These are phyloP conservation scores for Russula sp. DNA, from an alignment of 768 basidiomycete species.

Conservation along the genomic window DNA sequence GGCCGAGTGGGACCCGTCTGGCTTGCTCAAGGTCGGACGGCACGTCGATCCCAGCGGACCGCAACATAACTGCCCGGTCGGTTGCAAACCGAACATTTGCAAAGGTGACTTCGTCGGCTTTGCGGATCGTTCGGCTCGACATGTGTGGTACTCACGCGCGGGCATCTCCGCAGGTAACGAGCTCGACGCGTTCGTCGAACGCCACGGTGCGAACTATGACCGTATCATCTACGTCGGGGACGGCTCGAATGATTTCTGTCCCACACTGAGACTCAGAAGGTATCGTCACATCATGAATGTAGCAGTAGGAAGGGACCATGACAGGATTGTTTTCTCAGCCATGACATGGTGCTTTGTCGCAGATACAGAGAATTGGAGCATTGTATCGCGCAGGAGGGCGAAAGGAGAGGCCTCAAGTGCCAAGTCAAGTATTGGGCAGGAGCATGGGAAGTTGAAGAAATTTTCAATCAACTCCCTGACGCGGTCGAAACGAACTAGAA, in stretches of 20 bases:
- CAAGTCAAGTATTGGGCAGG: conserved; percentile 82
- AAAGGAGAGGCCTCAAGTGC: conserved; percentile 57
- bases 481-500: conserved; percentile 2
- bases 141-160: not conserved
- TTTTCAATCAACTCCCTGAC: conserved; percentile 36
- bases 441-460: conserved; percentile 95
- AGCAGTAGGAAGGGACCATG: not conserved
- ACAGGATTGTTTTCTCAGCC: conserved; percentile 38
- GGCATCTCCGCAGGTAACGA: conserved; percentile 66
- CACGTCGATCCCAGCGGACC: conserved; percentile 69
- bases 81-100: conserved; percentile 97
- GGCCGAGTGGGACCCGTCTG: conserved; percentile 68
- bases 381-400: conserved; percentile 70
- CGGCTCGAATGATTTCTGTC: conserved; percentile 94
- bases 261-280: conserved; percentile 74
- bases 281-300: conserved; percentile 30
- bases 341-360: conserved; percentile 81
- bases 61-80: conserved; percentile 79
- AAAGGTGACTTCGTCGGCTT: conserved; percentile 43
- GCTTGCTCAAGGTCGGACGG: conserved; percentile 69
- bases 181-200: conserved; percentile 70
- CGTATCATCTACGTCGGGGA: conserved; percentile 90
- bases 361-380: conserved; percentile 70
- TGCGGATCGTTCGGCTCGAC: not conserved
- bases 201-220: conserved; percentile 58